These are phyloP conservation scores for Turritis glabra DNA, from an alignment of 345 rosid species.

Conservation along the genomic window DNA sequence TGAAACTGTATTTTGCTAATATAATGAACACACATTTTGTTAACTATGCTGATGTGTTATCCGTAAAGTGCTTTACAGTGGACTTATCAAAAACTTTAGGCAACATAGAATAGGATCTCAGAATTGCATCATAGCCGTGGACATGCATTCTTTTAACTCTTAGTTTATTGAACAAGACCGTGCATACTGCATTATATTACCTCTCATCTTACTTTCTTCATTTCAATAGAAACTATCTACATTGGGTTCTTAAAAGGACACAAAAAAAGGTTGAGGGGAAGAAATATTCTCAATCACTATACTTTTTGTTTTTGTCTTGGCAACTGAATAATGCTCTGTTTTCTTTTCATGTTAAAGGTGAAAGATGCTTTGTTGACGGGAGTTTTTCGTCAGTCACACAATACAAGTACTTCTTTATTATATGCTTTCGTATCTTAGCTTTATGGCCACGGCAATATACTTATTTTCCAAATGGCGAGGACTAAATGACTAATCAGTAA, in stretches of 20 bases:
- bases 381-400: not conserved
- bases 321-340: conserved; percentile 8
- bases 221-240: not conserved
- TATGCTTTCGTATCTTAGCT: conserved; percentile 15
- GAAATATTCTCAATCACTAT: not conserved
- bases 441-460: not conserved
- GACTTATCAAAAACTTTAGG: not conserved
- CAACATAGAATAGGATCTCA: not conserved
- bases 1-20: too few species aligned
- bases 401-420: conserved; percentile 1
- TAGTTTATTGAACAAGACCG: not conserved
- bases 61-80: not conserved
- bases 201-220: not conserved
- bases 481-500: too few species aligned
- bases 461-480: not conserved
- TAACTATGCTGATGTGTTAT: not conserved
- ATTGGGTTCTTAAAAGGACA: not conserved
- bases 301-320: conserved; percentile 1
- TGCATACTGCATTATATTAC: not conserved
- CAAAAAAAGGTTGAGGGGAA: not conserved
- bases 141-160: not conserved
- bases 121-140: not conserved
- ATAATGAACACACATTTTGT: too few species aligned
- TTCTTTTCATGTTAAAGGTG: not conserved
- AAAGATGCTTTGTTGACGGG: conserved; percentile 12